Conservation (phyloP, 768 basidiomycete species). For the Lactifluus echinatus region DNA sequence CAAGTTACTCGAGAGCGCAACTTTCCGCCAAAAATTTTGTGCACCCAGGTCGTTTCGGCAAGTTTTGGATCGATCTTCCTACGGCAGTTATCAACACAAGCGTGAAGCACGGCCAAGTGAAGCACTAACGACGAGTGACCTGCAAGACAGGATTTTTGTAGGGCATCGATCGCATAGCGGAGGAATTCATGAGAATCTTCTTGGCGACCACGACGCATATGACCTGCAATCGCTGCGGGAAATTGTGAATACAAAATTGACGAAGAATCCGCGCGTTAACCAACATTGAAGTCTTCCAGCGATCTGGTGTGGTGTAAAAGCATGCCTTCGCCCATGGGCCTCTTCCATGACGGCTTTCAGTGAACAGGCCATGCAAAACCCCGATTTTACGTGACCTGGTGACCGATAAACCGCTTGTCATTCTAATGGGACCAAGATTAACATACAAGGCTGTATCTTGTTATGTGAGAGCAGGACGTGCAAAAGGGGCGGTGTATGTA, state of each 20-base stretch:
- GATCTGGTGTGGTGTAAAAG: constrained; percentile 60
- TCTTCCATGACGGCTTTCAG: constrained; percentile 49
- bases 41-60: constrained; percentile 87
- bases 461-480: constrained; percentile 46
- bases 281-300: constrained; percentile 62
- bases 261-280: background rate
- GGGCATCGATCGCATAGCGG: constrained; percentile 83
- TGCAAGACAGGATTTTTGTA: constrained; percentile 77
- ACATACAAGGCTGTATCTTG: constrained; percentile 51
- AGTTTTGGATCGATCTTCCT: constrained; percentile 65
- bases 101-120: background rate
- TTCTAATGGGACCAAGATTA: background rate
- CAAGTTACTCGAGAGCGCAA: constrained; percentile 90
- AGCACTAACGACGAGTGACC: constrained; percentile 58
- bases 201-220: constrained; percentile 84
- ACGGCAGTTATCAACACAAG: background rate
- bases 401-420: background rate
- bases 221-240: constrained; percentile 73
- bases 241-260: constrained; percentile 10
- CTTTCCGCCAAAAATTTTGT: constrained; percentile 88
- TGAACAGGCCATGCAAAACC: constrained; percentile 76
- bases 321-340: constrained; percentile 36
- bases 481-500: constrained; percentile 87
- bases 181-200: constrained; percentile 99
- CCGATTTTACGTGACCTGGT: constrained; percentile 34